Conservation (phyloP, 345 rosid species). For the Eucalyptus virginea region DNA sequence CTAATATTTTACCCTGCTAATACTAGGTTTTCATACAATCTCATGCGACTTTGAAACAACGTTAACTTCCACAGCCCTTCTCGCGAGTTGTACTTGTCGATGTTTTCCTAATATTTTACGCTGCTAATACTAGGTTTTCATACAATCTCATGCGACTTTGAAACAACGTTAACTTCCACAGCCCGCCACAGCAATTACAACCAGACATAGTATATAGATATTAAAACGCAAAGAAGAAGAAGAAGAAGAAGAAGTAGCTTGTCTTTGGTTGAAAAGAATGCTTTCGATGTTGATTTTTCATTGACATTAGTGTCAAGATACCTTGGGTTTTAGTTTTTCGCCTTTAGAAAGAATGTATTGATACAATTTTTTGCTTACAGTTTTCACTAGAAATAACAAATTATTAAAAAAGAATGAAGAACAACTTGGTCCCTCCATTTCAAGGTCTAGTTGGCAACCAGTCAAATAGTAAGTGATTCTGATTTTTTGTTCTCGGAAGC, state of each 20-base stretch:
- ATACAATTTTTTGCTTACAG: background rate
- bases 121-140: background rate
- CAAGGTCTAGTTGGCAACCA: too few species aligned
- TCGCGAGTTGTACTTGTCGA: background rate
- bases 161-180: fast-evolving
- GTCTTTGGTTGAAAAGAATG: background rate
- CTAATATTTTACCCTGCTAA: background rate
- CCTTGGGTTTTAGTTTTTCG: background rate
- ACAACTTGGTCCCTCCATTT: background rate
- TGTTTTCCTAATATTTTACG: background rate
- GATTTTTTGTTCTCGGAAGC: too few species aligned
- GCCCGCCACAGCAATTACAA: too few species aligned
- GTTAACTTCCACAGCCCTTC: background rate
- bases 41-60: background rate
- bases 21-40: background rate
- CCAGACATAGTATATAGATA: background rate
- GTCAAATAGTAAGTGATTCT: too few species aligned
- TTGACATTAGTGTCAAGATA: background rate
- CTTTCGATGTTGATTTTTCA: background rate
- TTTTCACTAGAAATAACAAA: background rate
- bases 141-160: background rate
- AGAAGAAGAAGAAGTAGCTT: fast-evolving
- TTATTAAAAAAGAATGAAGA: too few species aligned
- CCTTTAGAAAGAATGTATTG: background rate
- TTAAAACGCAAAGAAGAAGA: fast-evolving